A percentile compares a stretch with the other conserved stretches of the same genome.
Conservation (phyloP, 73 alveolate genomes). For the Paramecium octaurelia region DNA sequence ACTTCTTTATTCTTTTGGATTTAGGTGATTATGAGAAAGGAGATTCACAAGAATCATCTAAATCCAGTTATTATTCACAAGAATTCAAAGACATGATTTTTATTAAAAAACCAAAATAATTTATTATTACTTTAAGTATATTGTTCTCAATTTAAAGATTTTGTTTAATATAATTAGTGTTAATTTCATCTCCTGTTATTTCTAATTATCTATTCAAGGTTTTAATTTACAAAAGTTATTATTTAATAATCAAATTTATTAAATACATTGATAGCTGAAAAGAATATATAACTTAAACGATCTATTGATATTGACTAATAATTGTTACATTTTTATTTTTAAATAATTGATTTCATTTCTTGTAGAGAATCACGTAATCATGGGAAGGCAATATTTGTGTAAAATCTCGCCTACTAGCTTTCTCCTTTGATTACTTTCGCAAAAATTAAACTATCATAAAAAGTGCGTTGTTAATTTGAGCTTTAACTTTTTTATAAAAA, state of each 20-base stretch:
- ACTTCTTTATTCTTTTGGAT: neutral
- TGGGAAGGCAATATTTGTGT: no score
- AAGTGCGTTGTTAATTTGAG: neutral
- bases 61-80: neutral
- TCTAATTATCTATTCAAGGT: neutral
- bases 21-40: slow-evolving; percentile 1
- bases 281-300: no score
- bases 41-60: neutral
- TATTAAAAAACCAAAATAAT: neutral
- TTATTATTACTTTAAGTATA: neutral
- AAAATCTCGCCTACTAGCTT: no score
- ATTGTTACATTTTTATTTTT: no score
- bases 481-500: no score
- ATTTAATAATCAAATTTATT: neutral
- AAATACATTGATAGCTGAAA: no score
- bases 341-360: no score
- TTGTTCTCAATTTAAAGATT: neutral
- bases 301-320: no score
- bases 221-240: neutral
- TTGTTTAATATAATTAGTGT: neutral
- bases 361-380: no score
- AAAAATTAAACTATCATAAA: no score
- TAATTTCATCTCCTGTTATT: neutral
- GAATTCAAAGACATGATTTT: neutral
- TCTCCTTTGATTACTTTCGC: no score